These are phyloP conservation scores for Oemleria cerasiformis DNA, from an alignment of 306 rosid species.

Conservation along the genomic window DNA sequence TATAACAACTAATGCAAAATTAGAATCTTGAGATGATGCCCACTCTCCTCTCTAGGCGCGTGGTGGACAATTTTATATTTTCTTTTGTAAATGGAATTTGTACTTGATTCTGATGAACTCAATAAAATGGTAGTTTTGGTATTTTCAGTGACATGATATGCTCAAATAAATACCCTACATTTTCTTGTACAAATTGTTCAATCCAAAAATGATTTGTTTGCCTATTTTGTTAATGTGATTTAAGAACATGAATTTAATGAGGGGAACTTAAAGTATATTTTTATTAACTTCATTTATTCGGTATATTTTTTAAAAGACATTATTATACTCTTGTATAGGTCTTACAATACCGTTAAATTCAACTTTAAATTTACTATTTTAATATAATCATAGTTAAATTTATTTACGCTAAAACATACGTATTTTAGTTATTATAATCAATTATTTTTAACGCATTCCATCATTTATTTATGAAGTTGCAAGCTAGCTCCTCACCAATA, in stretches of 20 bases:
- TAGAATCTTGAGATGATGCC: slow-evolving; percentile 11
- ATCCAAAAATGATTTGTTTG: background rate
- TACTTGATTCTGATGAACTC: background rate
- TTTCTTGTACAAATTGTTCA: slow-evolving; percentile 3
- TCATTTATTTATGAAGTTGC: no score
- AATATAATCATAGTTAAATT: no score
- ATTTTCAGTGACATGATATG: background rate
- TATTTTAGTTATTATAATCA: no score
- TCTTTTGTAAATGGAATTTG: background rate
- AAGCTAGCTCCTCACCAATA: no score
- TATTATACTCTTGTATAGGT: no score
- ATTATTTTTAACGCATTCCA: no score
- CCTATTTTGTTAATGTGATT: background rate
- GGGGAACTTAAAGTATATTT: background rate
- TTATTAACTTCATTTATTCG: no score
- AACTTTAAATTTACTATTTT: no score
- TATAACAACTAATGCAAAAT: slow-evolving; percentile 24
- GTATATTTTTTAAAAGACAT: no score
- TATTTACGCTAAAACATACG: no score
- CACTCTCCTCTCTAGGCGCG: slow-evolving; percentile 24
- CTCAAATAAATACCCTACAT: background rate
- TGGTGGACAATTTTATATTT: background rate
- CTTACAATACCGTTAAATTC: no score
- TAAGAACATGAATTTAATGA: background rate
- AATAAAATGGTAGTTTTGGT: background rate